phyloP scores from a whole-genome alignment of 352 stramenopile genomes.

The Phytophthora hybrid region DNA sequence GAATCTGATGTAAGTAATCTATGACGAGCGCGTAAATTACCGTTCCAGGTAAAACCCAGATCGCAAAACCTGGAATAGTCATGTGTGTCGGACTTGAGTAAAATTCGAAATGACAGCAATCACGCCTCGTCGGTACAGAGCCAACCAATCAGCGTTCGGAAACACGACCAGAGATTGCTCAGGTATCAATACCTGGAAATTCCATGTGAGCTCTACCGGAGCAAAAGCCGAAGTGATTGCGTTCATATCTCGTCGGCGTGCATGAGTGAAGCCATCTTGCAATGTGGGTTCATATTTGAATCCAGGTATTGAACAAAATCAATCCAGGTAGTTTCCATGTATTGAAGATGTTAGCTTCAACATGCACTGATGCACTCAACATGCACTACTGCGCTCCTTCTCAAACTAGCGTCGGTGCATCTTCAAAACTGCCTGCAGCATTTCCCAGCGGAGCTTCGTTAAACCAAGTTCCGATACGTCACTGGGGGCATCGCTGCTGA shows the following conservation, averaged over 20 bases:
- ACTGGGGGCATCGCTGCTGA: no score
- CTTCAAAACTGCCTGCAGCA: no score
- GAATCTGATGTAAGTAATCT: slow-evolving; percentile 8
- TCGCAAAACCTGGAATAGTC: no score
- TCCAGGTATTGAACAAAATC: background rate
- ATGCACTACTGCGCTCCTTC: background rate
- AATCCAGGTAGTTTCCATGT: slow-evolving; percentile 9
- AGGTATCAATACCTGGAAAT: slow-evolving; percentile 5
- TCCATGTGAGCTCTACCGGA: slow-evolving; percentile 4
- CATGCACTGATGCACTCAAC: background rate
- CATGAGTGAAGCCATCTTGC: no score
- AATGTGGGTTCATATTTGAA: background rate
- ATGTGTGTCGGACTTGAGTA: background rate
- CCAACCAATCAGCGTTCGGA: no score
- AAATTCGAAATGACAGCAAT: background rate
- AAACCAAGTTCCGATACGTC: no score
- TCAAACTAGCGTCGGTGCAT: no score
- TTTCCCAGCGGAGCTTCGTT: no score
- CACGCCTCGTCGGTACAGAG: no score
- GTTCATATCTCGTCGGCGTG: background rate
- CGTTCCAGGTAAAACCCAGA: no score
- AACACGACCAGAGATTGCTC: slow-evolving; percentile 1
- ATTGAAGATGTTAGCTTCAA: slow-evolving; percentile 4
- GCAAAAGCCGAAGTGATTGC: background rate
- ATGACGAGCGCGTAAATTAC: no score